Evolutionary conservation across 106 monocot genomes (phyloP).

Genomic region (Dendrobium officinale): DNA sequence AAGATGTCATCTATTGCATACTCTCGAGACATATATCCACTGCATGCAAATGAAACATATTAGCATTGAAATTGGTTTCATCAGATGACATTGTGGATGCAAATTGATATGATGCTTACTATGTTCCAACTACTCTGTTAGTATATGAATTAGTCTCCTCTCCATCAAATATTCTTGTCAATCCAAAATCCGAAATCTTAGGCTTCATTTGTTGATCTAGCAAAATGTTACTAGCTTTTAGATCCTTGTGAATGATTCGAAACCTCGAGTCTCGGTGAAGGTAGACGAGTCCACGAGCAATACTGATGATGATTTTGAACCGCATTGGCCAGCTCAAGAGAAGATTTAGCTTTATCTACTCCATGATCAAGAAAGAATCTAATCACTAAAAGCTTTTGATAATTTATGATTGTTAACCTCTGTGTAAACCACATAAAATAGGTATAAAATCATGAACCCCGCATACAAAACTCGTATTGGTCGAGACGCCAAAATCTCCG

Average conservation of each 20-base stretch:
- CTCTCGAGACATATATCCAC: conserved; percentile 33
- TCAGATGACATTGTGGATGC: not conserved
- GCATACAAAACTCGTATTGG: no score
- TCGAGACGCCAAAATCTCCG: no score
- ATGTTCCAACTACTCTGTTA: conserved; percentile 20
- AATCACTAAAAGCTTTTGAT: not conserved
- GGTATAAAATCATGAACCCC: no score
- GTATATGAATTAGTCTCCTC: conserved; percentile 18
- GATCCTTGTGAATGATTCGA: conserved; percentile 24
- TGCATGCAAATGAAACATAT: not conserved
- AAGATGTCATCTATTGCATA: conserved; percentile 26
- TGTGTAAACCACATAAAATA: no score
- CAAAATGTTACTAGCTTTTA: conserved; percentile 27
- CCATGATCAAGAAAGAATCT: not conserved
- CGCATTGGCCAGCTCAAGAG: conserved; percentile 16
- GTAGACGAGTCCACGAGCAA: conserved; percentile 26
- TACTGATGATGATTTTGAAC: conserved; percentile 16
- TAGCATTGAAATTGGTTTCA: not conserved
- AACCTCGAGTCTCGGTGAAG: conserved; percentile 31
- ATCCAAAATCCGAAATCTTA: conserved; percentile 33
- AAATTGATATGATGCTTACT: conserved; percentile 8
- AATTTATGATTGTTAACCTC: not conserved
- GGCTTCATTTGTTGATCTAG: conserved; percentile 23
- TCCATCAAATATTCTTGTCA: conserved; percentile 23
- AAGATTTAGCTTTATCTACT: not conserved